Percentiles rank a stretch among this genome's conserved stretches.
Evolutionary conservation across 1,139 yeast genomes (phyloP).

Genomic region (Magnusiomyces fungicola): DNA sequence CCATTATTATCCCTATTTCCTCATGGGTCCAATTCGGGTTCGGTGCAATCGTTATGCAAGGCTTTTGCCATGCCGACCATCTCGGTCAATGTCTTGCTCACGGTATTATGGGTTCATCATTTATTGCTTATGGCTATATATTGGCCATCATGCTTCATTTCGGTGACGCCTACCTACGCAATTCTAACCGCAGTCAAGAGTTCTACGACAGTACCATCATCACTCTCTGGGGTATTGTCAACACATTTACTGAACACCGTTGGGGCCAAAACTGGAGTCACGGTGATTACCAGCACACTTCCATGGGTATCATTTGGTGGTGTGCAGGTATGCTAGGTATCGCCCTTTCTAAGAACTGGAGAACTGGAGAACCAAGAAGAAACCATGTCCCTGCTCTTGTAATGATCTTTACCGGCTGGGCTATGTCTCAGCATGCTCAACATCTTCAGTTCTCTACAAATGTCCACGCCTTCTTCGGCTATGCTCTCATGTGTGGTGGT

Average conservation of each 20-base stretch:
- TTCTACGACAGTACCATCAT: slow-evolving; percentile 74
- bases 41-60: slow-evolving; percentile 78
- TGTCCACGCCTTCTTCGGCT: slow-evolving; percentile 81
- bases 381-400: slow-evolving; percentile 75
- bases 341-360: slow-evolving; percentile 43
- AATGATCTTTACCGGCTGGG: slow-evolving; percentile 82
- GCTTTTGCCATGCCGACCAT: slow-evolving; percentile 68
- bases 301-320: slow-evolving; percentile 97
- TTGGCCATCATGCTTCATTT: slow-evolving; percentile 56
- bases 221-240: slow-evolving; percentile 85
- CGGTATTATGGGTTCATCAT: slow-evolving; percentile 92
- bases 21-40: slow-evolving; percentile 62
- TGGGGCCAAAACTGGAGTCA: slow-evolving; percentile 93
- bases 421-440: slow-evolving; percentile 88
- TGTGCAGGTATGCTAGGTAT: slow-evolving; percentile 84
- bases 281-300: slow-evolving; percentile 82
- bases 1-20: slow-evolving; percentile 37
- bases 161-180: slow-evolving; percentile 35
- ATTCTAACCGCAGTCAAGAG: slow-evolving; percentile 61
- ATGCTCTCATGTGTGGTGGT: slow-evolving; percentile 74
- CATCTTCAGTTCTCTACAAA: slow-evolving; percentile 67
- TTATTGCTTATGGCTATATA: slow-evolving; percentile 69
- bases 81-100: slow-evolving; percentile 95
- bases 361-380: slow-evolving; percentile 35
- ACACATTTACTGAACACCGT: slow-evolving; percentile 91